Percentiles rank a stretch among this genome's conserved stretches.
Conservation (phyloP, 202 grass and related monocot genomes). For the Thinopyrum obtusiflorum region DNA sequence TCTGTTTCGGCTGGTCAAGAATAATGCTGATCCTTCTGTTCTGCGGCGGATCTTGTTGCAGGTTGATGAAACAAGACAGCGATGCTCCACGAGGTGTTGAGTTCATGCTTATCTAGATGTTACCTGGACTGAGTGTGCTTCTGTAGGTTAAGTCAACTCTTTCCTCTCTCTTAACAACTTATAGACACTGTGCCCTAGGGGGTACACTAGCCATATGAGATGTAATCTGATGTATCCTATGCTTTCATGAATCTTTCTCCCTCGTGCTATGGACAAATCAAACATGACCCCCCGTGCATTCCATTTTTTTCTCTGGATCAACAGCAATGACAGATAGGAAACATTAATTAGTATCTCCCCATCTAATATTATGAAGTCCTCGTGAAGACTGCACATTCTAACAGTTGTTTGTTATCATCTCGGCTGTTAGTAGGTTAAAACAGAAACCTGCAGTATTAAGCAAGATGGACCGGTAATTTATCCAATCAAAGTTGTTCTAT, state of each 20-base stretch:
- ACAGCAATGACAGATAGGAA: not conserved
- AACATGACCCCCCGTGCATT: not conserved
- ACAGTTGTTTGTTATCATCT: not conserved
- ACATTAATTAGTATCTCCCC: too few species aligned
- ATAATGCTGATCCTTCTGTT: not conserved
- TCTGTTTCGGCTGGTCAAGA: not conserved
- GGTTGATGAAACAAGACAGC: conserved; percentile 27
- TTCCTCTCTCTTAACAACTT: conserved; percentile 10
- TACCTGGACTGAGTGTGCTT: not conserved
- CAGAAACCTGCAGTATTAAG: not conserved
- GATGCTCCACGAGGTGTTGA: conserved; percentile 8
- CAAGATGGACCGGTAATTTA: not conserved
- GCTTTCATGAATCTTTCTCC: not conserved
- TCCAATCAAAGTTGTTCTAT: not conserved
- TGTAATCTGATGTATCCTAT: not conserved
- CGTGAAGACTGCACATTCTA: not conserved
- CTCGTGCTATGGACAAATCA: not conserved
- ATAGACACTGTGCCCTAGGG: too few species aligned
- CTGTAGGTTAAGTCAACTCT: not conserved
- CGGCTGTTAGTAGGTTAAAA: not conserved
- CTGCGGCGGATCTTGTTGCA: conserved; percentile 8
- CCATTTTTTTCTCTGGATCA: not conserved
- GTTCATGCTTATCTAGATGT: conserved; percentile 23
- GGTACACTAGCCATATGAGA: too few species aligned
- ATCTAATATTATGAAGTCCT: not conserved